Percentiles rank a stretch among this genome's conserved stretches.
phyloP scores from a whole-genome alignment of 345 rosid genomes.

The Ricinus communis region DNA sequence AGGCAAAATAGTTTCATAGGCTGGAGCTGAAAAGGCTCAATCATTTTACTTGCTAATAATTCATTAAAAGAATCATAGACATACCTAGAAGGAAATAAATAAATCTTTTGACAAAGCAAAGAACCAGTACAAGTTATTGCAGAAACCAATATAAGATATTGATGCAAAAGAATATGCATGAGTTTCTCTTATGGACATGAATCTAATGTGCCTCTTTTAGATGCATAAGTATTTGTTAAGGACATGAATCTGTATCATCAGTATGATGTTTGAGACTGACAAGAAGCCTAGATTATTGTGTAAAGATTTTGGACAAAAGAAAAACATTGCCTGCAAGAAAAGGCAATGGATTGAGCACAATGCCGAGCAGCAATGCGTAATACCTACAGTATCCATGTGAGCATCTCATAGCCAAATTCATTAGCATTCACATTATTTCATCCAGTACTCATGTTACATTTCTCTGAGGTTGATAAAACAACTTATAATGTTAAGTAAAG shows the following conservation, averaged over 20 bases:
- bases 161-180: not conserved
- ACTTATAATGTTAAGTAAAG: not conserved
- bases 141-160: not conserved
- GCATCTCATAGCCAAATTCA: constrained; percentile 27
- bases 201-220: not conserved
- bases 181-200: not conserved
- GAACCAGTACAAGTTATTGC: not conserved
- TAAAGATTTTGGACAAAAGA: not conserved
- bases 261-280: not conserved
- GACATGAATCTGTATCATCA: too few relatives aligned
- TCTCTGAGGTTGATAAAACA: not conserved
- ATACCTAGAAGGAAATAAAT: not conserved
- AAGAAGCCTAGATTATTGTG: not conserved
- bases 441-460: not conserved
- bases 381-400: not conserved
- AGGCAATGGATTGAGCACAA: not conserved
- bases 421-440: constrained; percentile 42
- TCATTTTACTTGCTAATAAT: not conserved
- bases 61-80: not conserved
- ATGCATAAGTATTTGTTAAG: too few relatives aligned
- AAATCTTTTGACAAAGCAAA: not conserved
- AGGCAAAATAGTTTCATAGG: not conserved
- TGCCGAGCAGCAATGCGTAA: constrained; percentile 1
- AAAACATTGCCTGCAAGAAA: not conserved
- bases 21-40: not conserved